Percentiles rank a stretch among this genome's conserved stretches.
Conservation (phyloP, 2,329 filamentous ascomycete species). For the Purpureocillium takamizusanense region DNA sequence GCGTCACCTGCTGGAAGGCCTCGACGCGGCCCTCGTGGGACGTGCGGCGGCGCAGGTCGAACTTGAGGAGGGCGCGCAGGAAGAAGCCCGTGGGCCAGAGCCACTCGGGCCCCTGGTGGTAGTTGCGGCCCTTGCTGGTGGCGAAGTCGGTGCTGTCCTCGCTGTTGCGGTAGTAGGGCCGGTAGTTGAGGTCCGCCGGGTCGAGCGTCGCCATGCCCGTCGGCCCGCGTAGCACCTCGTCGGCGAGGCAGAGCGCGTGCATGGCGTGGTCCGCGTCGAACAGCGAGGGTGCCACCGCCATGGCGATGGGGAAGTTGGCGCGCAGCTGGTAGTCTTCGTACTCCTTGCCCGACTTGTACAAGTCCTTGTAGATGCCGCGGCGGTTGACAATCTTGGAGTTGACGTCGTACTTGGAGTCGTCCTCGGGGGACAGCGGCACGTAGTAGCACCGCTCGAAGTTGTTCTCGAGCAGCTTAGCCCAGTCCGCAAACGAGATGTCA, state of each 20-base stretch:
- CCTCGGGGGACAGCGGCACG: slow-evolving; percentile 58
- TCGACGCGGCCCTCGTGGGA: slow-evolving; percentile 61
- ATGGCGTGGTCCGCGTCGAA: slow-evolving; percentile 75
- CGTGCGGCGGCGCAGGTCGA: slow-evolving; percentile 65
- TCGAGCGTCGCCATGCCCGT: slow-evolving; percentile 95
- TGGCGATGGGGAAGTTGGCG: slow-evolving; percentile 88
- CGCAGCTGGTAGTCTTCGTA: slow-evolving; percentile 97
- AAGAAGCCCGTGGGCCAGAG: slow-evolving; percentile 97
- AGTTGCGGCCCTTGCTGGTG: slow-evolving; percentile 90
- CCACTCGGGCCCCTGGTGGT: slow-evolving; percentile 98
- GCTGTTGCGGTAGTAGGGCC: slow-evolving; percentile 88
- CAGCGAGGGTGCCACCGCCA: slow-evolving; percentile 84
- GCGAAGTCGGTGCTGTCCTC: slow-evolving; percentile 88
- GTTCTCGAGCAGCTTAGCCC: slow-evolving; percentile 69
- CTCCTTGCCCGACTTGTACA: slow-evolving; percentile 88
- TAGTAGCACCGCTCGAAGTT: slow-evolving; percentile 95
- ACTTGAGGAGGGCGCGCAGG: slow-evolving; percentile 81
- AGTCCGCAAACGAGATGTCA: slow-evolving; percentile 61
- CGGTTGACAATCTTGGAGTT: slow-evolving; percentile 75
- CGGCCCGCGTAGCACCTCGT: slow-evolving; percentile 72
- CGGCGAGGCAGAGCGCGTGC: slow-evolving; percentile 68
- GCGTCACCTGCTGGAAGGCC: slow-evolving; percentile 89
- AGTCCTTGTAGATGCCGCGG: slow-evolving; percentile 94
- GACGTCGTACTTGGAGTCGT: slow-evolving; percentile 72
- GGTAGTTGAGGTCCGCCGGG: slow-evolving; percentile 84